Evolutionary conservation across 192 early-diverging fungal species (phyloP), one percentile per base, ranked within the genome.

Genomic region (Lobosporangium transversale): DNA sequence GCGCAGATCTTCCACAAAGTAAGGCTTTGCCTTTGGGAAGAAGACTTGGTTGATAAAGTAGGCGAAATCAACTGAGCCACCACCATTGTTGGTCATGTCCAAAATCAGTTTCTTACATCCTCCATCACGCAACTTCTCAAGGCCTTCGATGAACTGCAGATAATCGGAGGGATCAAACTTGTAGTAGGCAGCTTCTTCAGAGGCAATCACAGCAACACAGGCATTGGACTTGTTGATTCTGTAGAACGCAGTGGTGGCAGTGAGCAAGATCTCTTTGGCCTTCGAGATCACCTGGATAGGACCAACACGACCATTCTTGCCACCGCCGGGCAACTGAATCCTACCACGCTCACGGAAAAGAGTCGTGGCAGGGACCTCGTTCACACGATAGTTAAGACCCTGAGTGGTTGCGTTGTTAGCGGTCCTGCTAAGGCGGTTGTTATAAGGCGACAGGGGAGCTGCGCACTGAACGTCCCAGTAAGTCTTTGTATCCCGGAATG

Each of bases 1-100:
- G 33, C 70, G 59, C 35, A 68, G 27, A 36, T 80, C 70, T 37
- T 71, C 48, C n/a, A 61, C 70, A 21, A 74, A 66, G 24, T 68
- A 74, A 9, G 79, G 70, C 50, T 64, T 56, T 7, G 50, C 47
- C 42, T 58, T 48, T 37, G 79, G 79, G 56, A 80, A 80, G 61
- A 80, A 68, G 5, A 74, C 26, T 5, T 44, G 20, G 43, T 80
- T 80, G 58, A 80, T 33, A 58, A 80, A 80, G 62, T 80, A 74
- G 42, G 70, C 56, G 24, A 80, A 56, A 29, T 68, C 53, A 11
- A 66, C 70, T 11, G 56, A 63, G 32, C 79, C 79, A 52, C 79
- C 79, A 48, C 70, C 70, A 17, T 80, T 80, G 62, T 80, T 80
- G 61, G 79, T 69, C 79, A 80, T 62, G 60, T 80, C 79, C 29